Evolutionary conservation across 768 basidiomycete species (phyloP), one percentile per base, ranked within the genome.

Genomic region (Phylloporus sp.): DNA sequence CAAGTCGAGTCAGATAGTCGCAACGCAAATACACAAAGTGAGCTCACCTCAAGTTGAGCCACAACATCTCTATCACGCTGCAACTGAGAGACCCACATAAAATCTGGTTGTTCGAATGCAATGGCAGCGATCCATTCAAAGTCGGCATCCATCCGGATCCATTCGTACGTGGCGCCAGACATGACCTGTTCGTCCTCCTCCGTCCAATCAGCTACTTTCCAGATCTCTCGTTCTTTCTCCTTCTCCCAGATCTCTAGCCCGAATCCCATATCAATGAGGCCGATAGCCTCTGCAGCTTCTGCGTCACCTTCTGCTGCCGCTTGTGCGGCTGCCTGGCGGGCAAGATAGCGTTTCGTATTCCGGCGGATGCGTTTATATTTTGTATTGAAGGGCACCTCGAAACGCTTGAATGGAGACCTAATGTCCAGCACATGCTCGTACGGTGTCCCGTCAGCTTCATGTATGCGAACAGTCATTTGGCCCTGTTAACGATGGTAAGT

Each of bases 121-220:
- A 97, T 79, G 31, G 77, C 78, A n/a, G 90, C 87, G 44, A 98
- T 88, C 96, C 96, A 99, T 69, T 99, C 96, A 65, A 96, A 94
- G 63, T 99, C 96, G 14, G 96, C 93, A 61, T 99, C 96, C 77
- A 98, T 90, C 52, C 96, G 76, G 48, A 99, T 98, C 95, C 95
- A 99, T 68, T 99, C 96, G 67, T 97, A 99, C 4, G 92, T 95
- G 52, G 95, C 94, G 15, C 90, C 90, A 31, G 86, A 84, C 90
- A 98, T 95, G 34, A 78, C 74, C 49, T 86, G 82, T 61, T 96
- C 94, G 49, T 98, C 93, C 55, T 96, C 92, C 59, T 96, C 94
- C 5, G 88, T 90, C 96, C 96, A 98, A 64, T 98, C 94, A 6
- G 88, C 87, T 4, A 98, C 94, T 64, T 88, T 89, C 96, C 95